Percentiles rank a stretch among this genome's conserved stretches.
Evolutionary conservation across 305 asterid genomes (phyloP).

Genomic region (Solanum hybrid): DNA sequence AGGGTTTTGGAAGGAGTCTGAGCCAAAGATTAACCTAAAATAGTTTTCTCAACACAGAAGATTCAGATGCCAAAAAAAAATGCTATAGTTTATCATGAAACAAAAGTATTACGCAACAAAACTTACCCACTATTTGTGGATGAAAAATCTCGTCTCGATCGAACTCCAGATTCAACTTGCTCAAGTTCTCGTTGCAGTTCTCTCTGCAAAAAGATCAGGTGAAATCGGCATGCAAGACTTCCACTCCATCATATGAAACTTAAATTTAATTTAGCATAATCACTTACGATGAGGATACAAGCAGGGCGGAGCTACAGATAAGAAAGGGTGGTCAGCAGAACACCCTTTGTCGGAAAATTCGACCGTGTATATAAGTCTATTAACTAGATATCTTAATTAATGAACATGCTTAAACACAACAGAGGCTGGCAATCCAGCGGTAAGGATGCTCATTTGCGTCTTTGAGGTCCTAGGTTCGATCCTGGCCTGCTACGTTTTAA

Average conservation of each 20-base stretch:
- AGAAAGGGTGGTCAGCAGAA: not conserved
- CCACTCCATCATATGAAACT: not conserved
- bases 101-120: not conserved
- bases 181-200: constrained; percentile 95
- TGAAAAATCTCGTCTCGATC: constrained; percentile 74
- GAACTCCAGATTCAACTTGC: constrained; percentile 78
- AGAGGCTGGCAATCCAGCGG: not conserved
- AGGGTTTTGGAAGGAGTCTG: not conserved
- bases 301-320: not conserved
- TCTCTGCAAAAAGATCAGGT: constrained; percentile 41
- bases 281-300: not conserved
- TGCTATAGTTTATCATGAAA: not conserved
- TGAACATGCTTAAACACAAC: not conserved
- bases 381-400: not conserved
- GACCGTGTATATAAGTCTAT: not conserved
- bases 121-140: constrained; percentile 71
- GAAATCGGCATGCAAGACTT: not conserved
- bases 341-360: not conserved
- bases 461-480: not conserved
- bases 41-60: not conserved
- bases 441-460: not conserved
- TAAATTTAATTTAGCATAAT: not conserved
- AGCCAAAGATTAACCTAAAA: not conserved
- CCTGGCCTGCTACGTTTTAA: not conserved
- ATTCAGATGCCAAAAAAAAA: not conserved